Base-by-base conservation (phyloP, 306 rosid genomes). In the Cucurbita moschata region DNA sequence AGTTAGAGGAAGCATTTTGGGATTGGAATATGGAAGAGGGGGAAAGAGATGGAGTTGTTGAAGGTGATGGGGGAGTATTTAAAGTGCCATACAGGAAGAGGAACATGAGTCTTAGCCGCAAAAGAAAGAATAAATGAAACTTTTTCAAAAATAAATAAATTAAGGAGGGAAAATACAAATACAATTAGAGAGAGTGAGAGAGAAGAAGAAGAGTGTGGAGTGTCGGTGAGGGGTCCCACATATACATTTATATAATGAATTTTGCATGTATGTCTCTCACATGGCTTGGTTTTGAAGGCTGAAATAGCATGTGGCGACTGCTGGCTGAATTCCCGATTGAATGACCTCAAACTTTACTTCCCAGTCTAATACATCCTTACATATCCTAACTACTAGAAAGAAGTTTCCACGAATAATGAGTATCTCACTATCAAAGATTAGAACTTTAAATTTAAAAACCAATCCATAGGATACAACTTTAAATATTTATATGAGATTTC, bases 21-120 rank as follows among this genome's bases (percentile, higher is more conserved):
- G 11, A 43, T 47, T 47, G 14, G 5, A 44, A 5, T 75, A 59
- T 50, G 58, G 69, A 4, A 75, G 49, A 18, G 42, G 53, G 4
- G 53, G 5, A 70, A 14, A 51, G 26, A 40, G 30, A 19, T 38
- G 54, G 54, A 6, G 15, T 3, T 50, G 54, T 4, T 50, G 54
- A 50, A 50, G 54, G 54, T 19, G 80, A 61, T 30, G 75, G 61
- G 38, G 37, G 44, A 53, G 54, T 75, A 77, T 42, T 84, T 80
- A 77, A 84, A 86, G 96, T 86, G 91, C 84, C 81, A 83, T 70
- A 86, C 91, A 83, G 43, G 30, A n/a, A 11, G 42, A 30, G 16
- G 9, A 23, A 59, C 4, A 26, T 2, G 14, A 26, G 42, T 10
- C 11, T 37, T 42, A 60, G 82, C 79, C 80, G 81, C 54, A 7